These are phyloP conservation scores for Zangia roseola DNA, from an alignment of 768 basidiomycete genomes.

Conservation along the genomic window DNA sequence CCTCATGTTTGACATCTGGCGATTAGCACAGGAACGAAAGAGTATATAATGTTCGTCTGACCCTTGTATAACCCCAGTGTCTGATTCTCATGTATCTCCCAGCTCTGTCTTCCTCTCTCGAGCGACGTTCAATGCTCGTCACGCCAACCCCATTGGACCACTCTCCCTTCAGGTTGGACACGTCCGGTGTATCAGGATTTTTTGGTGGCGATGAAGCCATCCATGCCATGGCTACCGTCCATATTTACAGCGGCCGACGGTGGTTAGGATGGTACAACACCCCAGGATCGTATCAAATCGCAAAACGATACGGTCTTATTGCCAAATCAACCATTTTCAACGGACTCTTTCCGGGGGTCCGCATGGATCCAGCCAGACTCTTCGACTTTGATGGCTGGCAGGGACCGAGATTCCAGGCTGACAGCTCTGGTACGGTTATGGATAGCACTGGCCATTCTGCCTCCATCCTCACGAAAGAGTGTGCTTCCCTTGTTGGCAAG, in stretches of 20 bases:
- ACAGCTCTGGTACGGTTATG: constrained; percentile 32
- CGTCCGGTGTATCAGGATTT: constrained; percentile 36
- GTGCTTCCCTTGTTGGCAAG: constrained; percentile 9
- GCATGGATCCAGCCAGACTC: constrained; percentile 31
- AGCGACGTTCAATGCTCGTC: constrained; percentile 14
- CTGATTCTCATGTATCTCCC: too few species aligned
- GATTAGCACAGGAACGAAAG: too few species aligned
- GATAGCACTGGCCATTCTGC: constrained; percentile 31
- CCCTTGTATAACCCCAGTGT: too few species aligned
- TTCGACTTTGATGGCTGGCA: constrained; percentile 31
- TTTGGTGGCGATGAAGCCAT: constrained; percentile 39
- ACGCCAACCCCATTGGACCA: constrained; percentile 12
- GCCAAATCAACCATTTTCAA: constrained; percentile 34
- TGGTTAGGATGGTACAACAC: constrained; percentile 41
- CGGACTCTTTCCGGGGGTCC: constrained; percentile 34
- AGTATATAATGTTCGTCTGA: too few species aligned
- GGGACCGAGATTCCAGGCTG: constrained; percentile 33
- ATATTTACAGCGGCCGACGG: constrained; percentile 31
- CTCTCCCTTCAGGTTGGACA: constrained; percentile 28
- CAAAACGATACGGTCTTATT: constrained; percentile 32
- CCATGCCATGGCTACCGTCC: constrained; percentile 38
- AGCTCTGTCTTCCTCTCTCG: not conserved
- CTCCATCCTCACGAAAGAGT: constrained; percentile 28
- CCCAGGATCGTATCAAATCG: constrained; percentile 36
- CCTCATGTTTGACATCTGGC: too few species aligned